phyloP scores from a whole-genome alignment of 768 basidiomycete genomes.

The Leccinellum albellum region DNA sequence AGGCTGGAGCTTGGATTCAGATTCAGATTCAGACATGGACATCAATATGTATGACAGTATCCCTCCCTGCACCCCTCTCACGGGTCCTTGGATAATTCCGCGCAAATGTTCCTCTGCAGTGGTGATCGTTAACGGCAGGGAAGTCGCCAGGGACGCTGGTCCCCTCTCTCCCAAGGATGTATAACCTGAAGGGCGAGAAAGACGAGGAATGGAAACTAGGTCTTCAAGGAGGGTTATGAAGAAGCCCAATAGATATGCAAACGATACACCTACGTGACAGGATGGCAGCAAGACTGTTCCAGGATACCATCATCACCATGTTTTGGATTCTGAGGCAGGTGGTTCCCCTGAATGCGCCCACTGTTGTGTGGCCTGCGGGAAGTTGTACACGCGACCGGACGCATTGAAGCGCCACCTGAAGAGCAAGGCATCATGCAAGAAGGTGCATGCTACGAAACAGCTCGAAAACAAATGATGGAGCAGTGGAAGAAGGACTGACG shows the following conservation, averaged over 20 bases:
- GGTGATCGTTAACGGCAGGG: neutral
- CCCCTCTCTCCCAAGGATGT: conserved; percentile 6
- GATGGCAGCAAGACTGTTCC: neutral
- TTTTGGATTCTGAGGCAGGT: neutral
- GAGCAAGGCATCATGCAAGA: conserved; percentile 27
- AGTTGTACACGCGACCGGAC: conserved; percentile 29
- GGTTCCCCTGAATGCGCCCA: neutral
- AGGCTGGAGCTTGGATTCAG: conserved; percentile 9
- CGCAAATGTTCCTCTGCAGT: conserved; percentile 23
- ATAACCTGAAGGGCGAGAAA: conserved; percentile 13
- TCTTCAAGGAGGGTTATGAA: conserved; percentile 5
- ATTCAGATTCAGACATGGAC: conserved; percentile 13
- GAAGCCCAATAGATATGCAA: conserved; percentile 8
- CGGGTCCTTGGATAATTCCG: conserved; percentile 20
- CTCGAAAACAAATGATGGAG: neutral
- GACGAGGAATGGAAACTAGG: conserved; percentile 2
- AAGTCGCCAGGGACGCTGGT: neutral
- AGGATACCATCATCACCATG: neutral
- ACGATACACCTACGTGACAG: conserved; percentile 9
- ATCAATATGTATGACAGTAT: conserved; percentile 14
- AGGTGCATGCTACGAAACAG: conserved; percentile 16
- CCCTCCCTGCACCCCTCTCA: neutral
- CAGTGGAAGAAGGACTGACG: conserved; percentile 7
- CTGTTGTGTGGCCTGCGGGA: conserved; percentile 23
- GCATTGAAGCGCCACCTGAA: conserved; percentile 33